Conservation (phyloP, 192 early-diverging fungal genomes). For the Lunasporangiospora selenospora region DNA sequence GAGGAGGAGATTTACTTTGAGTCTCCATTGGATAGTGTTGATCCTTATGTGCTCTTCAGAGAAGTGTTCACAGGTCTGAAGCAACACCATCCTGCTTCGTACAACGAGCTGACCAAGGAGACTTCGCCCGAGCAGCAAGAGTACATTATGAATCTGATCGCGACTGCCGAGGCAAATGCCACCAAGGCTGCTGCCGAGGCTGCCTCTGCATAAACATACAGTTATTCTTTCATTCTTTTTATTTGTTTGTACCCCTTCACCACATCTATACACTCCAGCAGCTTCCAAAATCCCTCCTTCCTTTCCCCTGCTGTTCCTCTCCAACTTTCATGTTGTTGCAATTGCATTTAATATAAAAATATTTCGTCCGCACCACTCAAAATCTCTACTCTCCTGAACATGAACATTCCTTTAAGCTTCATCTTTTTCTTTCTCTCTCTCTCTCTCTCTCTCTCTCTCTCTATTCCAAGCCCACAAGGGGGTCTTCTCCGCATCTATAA, state of each 20-base stretch:
- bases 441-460: too few relatives aligned
- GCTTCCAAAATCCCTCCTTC: not conserved
- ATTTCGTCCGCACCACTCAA: too few relatives aligned
- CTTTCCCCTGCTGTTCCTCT: too few relatives aligned
- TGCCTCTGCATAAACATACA: conserved; percentile 23
- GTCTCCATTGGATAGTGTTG: conserved; percentile 78
- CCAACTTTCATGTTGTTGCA: too few relatives aligned
- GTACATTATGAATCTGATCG: conserved; percentile 59
- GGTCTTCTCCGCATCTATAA: too few relatives aligned
- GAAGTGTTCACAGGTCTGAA: conserved; percentile 65
- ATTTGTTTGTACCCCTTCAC: not conserved
- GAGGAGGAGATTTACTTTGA: conserved; percentile 82
- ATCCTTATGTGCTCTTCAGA: conserved; percentile 75
- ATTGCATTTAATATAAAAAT: too few relatives aligned
- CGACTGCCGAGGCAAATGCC: conserved; percentile 49
- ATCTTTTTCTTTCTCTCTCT: not conserved
- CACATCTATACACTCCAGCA: not conserved
- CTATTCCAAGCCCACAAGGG: too few relatives aligned
- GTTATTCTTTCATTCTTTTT: not conserved
- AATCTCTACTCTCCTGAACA: too few relatives aligned
- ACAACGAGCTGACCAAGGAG: conserved; percentile 63
- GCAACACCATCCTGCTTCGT: conserved; percentile 60
- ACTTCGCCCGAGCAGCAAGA: conserved; percentile 57
- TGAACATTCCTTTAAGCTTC: too few relatives aligned
- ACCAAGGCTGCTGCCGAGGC: conserved; percentile 21